Evolutionary conservation across 2,329 filamentous ascomycete species (phyloP), one percentile per base, ranked within the genome.

Genomic region (Thelonectria discophora): DNA sequence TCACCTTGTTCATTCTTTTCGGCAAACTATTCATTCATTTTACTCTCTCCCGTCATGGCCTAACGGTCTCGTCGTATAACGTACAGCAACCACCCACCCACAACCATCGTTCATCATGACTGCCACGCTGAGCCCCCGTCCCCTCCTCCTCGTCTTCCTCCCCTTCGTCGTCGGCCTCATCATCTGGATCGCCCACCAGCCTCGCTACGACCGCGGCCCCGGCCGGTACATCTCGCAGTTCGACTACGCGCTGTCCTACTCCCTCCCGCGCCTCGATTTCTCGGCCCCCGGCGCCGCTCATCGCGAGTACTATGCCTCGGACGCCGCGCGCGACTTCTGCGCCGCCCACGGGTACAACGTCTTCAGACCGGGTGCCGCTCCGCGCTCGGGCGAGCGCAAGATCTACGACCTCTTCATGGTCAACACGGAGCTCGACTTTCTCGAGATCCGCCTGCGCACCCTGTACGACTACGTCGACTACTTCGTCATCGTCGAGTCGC

Each of bases 381-480:
- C 69, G 21, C 45, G 52, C 6, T 59, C 65, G 6, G 69, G 70
- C 39, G 67, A 71, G 52, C 74, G 73, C 66, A 77, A 74, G 57
- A 65, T 77, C 27, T 77, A 76, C 61, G 88, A 90, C 70, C 78
- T 90, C 2, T 79, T 88, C 68, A 83, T 89, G 79, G 75, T 89
- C 67, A 88, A 87, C 66, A 83, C 80, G 3, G 88, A 90, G 75
- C 78, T 90, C 12, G 87, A 90, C 75, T 88, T 86, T 81, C 79
- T 90, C 43, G 87, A 90, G 72, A 84, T 90, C 49, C 84, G 86
- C 11, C 78, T 90, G 3, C 80, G 86, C 68, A 84, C 84, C 3
- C 80, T 88, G 15, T 83, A 84, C 58, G 74, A 82, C 40, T 76
- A 83, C 43, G 86, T 90, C 61, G 87, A 90, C 75, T 88, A 88